A percentile compares a stretch with the other conserved stretches of the same genome.
These are phyloP conservation scores for Podila epigama DNA, from an alignment of 192 early-diverging fungal genomes.

Conservation along the genomic window DNA sequence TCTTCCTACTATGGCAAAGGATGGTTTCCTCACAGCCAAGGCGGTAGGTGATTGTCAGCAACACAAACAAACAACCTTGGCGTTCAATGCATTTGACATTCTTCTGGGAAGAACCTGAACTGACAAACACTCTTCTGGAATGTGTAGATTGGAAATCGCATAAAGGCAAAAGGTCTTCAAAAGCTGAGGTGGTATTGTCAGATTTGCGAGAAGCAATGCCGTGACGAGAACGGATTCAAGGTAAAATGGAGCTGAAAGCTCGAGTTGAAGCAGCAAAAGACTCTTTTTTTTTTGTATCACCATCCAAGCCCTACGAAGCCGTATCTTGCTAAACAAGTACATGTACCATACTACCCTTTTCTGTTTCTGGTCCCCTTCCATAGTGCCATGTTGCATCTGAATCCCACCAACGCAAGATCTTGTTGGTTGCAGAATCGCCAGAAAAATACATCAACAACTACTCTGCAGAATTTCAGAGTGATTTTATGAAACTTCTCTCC, in stretches of 20 bases:
- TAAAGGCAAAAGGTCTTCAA: constrained; percentile 90
- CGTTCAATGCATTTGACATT: background rate
- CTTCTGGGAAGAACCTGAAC: background rate
- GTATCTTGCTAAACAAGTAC: background rate
- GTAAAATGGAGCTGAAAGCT: constrained; percentile 5
- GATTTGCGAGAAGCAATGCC: constrained; percentile 88
- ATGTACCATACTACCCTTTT: background rate
- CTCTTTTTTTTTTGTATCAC: too few relatives aligned
- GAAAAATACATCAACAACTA: constrained; percentile 78
- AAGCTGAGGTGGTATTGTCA: constrained; percentile 94
- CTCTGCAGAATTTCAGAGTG: constrained; percentile 82
- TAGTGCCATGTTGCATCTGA: constrained; percentile 88
- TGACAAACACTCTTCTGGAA: background rate
- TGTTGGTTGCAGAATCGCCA: constrained; percentile 83
- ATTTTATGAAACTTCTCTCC: constrained; percentile 86
- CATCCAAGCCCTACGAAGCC: too few relatives aligned
- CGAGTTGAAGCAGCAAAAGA: background rate
- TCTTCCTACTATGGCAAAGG: constrained; percentile 62
- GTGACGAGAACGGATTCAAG: constrained; percentile 97
- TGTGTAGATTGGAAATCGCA: constrained; percentile 78
- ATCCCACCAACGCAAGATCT: constrained; percentile 90
- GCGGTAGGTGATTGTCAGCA: constrained; percentile 51
- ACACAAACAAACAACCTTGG: background rate
- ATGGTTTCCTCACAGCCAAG: constrained; percentile 83
- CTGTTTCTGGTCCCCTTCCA: background rate